Evolutionary conservation across 768 basidiomycete species (phyloP).

Genomic region (Chalciporus pseudorubinellus): DNA sequence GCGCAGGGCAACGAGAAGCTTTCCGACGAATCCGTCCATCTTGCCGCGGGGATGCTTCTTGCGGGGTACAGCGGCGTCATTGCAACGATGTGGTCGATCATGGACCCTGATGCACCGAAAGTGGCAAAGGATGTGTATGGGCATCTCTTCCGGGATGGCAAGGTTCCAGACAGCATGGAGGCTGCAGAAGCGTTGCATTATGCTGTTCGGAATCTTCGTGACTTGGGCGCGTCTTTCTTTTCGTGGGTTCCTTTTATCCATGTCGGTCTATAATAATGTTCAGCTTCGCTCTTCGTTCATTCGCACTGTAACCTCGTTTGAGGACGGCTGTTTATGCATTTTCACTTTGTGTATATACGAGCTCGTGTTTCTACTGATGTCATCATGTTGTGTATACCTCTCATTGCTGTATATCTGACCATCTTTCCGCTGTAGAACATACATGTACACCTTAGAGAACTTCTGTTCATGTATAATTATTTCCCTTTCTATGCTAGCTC

Average conservation of each 20-base stretch:
- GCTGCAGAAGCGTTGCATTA: not conserved
- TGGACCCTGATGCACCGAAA: conserved; percentile 34
- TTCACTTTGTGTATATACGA: too few species aligned
- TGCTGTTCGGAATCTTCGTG: not conserved
- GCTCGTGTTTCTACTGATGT: too few species aligned
- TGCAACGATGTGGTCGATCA: conserved; percentile 43
- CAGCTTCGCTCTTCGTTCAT: too few species aligned
- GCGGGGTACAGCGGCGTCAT: conserved; percentile 31
- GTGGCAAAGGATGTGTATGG: conserved; percentile 32
- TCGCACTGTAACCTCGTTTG: too few species aligned
- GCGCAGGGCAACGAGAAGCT: conserved; percentile 23
- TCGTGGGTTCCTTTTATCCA: not conserved
- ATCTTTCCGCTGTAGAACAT: too few species aligned
- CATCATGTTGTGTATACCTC: too few species aligned
- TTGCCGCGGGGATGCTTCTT: conserved; percentile 39
- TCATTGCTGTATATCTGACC: too few species aligned
- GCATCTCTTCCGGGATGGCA: not conserved
- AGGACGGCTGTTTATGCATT: too few species aligned
- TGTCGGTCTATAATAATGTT: too few species aligned
- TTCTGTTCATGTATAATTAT: too few species aligned
- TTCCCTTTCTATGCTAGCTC: too few species aligned
- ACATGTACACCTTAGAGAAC: too few species aligned
- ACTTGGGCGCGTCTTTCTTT: not conserved
- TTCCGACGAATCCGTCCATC: conserved; percentile 35
- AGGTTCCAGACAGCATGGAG: not conserved